Base-by-base conservation (phyloP, 306 rosid species). In the Biancaea sappan region DNA sequence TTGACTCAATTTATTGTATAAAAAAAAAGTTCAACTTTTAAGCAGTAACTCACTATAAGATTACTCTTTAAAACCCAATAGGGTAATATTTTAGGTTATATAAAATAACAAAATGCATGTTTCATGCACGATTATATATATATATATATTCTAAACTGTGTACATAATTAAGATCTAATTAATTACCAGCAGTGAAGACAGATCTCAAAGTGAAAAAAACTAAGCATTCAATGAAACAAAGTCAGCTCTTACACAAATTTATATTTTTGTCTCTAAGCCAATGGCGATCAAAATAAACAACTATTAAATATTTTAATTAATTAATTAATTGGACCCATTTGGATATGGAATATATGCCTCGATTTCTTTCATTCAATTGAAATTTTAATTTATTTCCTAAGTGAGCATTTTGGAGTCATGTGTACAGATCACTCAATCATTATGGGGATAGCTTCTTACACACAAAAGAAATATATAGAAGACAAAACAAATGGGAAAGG, bases 341-440 rank as follows among this genome's bases (percentile, higher is more conserved):
- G 31, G 6, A 11, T 11, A 41, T 40, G 46, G 32, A 58, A 29
- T 28, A 51, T 31, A 34, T 53, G 54, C 10, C 72, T 29, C 7
- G 66, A 18, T 60, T 67, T 16, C 40, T 22, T 78, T 37, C 4
- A 34, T 32, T 10, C n/a, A 61, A n/a, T 61, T 34, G 1, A 46
- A n/a, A n/a, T 50, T 21, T 40, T 40, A 8, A n/a, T n/a, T 63
- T 7, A 5, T 8, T 18, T 52, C 31, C 6, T 21, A 51, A 52
- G 22, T 52, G 5, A 52, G 15, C 2, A 52, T 51, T 21, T 51
- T 51, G 28, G 3, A 8, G 28, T 19, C 57, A 21, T 51, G 14
- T 51, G 57, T 51, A 51, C 57, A 8, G 28, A 76, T 76, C 32
- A 76, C 77, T 75, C 40, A 72, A 70, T 50, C 46, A 72, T 72